These are phyloP conservation scores for Parathielavia hyrcaniae DNA, from an alignment of 495 filamentous ascomycete genomes.

Conservation along the genomic window DNA sequence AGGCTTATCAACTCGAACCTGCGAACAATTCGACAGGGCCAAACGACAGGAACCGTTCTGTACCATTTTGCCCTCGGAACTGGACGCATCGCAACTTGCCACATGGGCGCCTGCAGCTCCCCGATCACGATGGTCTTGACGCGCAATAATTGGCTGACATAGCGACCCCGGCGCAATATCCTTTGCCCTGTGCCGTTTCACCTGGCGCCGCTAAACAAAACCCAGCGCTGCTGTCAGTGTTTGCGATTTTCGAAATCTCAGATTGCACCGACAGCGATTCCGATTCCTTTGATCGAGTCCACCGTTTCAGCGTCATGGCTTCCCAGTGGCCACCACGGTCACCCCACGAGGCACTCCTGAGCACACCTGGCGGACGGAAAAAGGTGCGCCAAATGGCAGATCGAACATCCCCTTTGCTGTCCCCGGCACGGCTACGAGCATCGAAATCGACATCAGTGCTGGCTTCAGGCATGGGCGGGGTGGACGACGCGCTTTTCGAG, in stretches of 20 bases:
- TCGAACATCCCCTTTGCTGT: slow-evolving; percentile 56
- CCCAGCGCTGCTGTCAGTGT: not conserved
- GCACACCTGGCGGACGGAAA: slow-evolving; percentile 72
- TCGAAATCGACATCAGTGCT: slow-evolving; percentile 19
- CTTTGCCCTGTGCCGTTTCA: not conserved
- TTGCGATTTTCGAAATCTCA: not conserved
- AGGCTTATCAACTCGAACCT: slow-evolving; percentile 21
- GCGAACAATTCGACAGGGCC: not conserved
- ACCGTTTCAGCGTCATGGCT: slow-evolving; percentile 23
- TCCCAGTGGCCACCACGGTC: slow-evolving; percentile 81
- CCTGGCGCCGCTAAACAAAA: slow-evolving; percentile 16
- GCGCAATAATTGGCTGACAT: slow-evolving; percentile 31
- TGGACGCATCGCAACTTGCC: not conserved
- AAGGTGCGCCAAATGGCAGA: slow-evolving; percentile 59
- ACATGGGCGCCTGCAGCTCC: slow-evolving; percentile 19
- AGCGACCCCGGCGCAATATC: slow-evolving; percentile 5
- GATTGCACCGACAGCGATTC: not conserved
- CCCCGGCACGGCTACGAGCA: slow-evolving; percentile 43
- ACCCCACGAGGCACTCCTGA: slow-evolving; percentile 74
- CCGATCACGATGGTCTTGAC: slow-evolving; percentile 25
- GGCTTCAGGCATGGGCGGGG: slow-evolving; percentile 20
- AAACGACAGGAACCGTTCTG: not conserved
- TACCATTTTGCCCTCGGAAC: not conserved
- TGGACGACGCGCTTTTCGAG: slow-evolving; percentile 38
- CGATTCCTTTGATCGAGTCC: not conserved